Evolutionary conservation across 192 early-diverging fungal genomes (phyloP), one percentile per base, ranked within the genome.

Genomic region (Phycomyces nitens): DNA sequence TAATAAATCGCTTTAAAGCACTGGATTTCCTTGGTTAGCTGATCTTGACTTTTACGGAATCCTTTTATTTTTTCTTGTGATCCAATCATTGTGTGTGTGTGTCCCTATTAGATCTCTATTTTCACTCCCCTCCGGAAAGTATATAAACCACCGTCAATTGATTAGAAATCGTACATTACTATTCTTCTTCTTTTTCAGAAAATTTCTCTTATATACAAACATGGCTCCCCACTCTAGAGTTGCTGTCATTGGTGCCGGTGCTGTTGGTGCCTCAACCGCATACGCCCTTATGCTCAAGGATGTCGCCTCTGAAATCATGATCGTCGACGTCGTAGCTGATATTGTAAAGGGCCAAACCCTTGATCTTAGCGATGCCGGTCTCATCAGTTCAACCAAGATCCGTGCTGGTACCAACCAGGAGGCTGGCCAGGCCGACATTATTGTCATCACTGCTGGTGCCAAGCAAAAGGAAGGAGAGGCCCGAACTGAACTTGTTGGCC

Each of bases 381-480:
- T 88, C 70, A 74, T 91, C 68, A 75, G 82, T 56, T 81, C 80
- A 26, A 88, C 87, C 21, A 70, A 70, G 20, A 77, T 91, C 59
- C 81, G 82, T 53, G 72, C 72, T 49, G 91, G 72, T 7, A 76
- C 84, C 27, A 76, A 72, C 53, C 68, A 86, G 68, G 90, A 93
- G 41, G 89, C 89, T 0, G 90, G 92, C 16, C 89, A 93, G 66
- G 84, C 83, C 12, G 91, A 93, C 61, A 87, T 94, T 42, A 88
- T 94, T 57, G 82, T 94, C 53, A 76, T 93, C 57, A 92, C 90
- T 27, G 92, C 92, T 3, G 92, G 92, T 18, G 91, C 91, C 22
- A 89, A 89, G 50, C 92, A 94, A 65, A 85, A 84, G 44, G 87
- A 87, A 0, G 81, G 79, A 44, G 92, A 94, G 75, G 79, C 86